Evolutionary conservation across 139 green algal species (phyloP), one percentile per base, ranked within the genome.

Genomic region (Volvox africanus): DNA sequence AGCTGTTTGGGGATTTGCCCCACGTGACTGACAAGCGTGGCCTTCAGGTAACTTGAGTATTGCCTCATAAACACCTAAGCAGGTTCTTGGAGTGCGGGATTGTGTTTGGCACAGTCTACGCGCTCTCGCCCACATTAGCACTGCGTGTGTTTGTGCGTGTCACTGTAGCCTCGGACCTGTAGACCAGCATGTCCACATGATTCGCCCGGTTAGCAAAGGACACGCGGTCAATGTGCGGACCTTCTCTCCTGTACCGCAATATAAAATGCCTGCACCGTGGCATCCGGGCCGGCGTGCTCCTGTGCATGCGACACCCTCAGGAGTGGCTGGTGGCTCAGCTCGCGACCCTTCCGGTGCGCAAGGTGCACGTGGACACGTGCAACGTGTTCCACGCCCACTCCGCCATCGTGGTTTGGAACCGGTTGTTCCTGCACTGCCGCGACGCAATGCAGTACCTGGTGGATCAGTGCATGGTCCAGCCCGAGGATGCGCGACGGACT

Each of bases 341-440:
- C 30, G 76, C 76, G 2, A 30, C 33, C 6, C 76, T 82, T 30
- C 30, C 76, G n/a, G 76, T 82, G 18, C 30, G 76, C 18, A 20
- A 26, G 30, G 76, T 82, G 30, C 76, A 82, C 32, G 76, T 82
- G 33, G 76, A 82, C 76, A 82, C 76, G 33, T 30, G 76, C 76
- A 30, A 61, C 76, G 76, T 61, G 18, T 61, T 82, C 76, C 32
- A 82, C 30, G 76, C 76, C 11, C 76, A 82, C 76, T 55, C 76
- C 30, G 76, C 76, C 76, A 82, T 82, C 76, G 55, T 82, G 6
- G 76, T 82, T 17, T 82, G 76, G 76, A 82, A 82, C 33, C 32
- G 76, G 33, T 11, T 82, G 76, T 82, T 82, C 76, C 30, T 28
- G 33, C 76, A 82, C 76, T 82, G 76, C 76, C 76, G 76, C 33